A percentile compares a stretch with the other conserved stretches of the same genome.
Evolutionary conservation across 768 basidiomycete genomes (phyloP).

Genomic region (Boletus sensibilis): DNA sequence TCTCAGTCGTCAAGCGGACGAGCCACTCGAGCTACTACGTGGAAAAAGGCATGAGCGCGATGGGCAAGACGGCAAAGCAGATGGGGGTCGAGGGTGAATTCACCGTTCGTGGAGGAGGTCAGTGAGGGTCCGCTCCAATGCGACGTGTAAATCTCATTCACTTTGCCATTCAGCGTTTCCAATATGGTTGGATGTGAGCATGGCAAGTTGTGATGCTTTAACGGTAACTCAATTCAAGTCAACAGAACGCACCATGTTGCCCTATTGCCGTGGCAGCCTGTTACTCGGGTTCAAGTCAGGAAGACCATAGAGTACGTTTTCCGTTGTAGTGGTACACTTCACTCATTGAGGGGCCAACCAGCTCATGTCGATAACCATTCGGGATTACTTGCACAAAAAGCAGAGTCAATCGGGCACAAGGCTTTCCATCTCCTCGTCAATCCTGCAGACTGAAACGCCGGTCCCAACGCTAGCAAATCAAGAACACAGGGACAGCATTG

Average conservation of each 20-base stretch:
- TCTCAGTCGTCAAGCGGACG: constrained; percentile 73
- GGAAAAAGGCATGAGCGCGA: constrained; percentile 82
- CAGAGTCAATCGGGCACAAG: constrained; percentile 21
- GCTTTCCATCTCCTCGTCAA: constrained; percentile 25
- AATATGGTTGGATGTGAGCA: constrained; percentile 73
- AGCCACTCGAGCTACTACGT: constrained; percentile 86
- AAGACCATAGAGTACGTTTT: constrained; percentile 69
- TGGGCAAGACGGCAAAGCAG: constrained; percentile 74
- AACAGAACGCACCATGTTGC: constrained; percentile 77
- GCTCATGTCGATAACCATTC: constrained; percentile 63
- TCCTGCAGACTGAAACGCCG: constrained; percentile 29
- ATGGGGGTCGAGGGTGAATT: constrained; percentile 66
- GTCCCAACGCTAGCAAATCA: constrained; percentile 30
- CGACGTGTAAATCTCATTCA: background rate
- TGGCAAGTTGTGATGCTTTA: background rate
- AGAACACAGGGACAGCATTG: constrained; percentile 31
- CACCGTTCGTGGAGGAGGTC: constrained; percentile 75
- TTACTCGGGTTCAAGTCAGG: constrained; percentile 78
- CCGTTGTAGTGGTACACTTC: background rate
- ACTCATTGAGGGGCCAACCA: constrained; percentile 27
- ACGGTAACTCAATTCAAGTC: constrained; percentile 2
- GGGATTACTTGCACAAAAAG: constrained; percentile 70
- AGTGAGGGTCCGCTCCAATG: constrained; percentile 26
- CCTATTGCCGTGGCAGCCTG: constrained; percentile 77
- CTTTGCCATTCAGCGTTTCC: constrained; percentile 62